These are phyloP conservation scores for Pyrrhoderma noxium DNA, from an alignment of 1,284 basidiomycete species.

Conservation along the genomic window DNA sequence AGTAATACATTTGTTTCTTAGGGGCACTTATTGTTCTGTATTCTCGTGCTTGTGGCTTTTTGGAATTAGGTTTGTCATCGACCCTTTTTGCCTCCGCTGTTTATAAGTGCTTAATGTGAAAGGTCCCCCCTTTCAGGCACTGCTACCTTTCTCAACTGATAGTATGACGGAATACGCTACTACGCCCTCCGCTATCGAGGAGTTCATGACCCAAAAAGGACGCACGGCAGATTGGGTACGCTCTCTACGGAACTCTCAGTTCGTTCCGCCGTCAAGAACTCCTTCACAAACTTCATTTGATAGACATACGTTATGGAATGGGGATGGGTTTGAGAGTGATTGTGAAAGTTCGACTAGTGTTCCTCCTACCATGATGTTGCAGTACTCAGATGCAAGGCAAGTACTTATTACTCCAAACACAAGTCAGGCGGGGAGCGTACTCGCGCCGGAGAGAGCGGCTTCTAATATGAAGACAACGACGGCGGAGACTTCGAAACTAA, in stretches of 20 bases:
- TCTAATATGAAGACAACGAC: too few relatives aligned
- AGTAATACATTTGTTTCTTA: too few relatives aligned
- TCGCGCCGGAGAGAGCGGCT: background rate
- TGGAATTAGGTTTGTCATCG: too few relatives aligned
- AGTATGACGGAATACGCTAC: constrained; percentile 63
- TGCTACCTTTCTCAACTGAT: too few relatives aligned
- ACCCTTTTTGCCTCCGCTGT: too few relatives aligned
- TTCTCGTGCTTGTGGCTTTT: too few relatives aligned
- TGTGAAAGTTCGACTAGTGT: constrained; percentile 55
- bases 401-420: constrained; percentile 7
- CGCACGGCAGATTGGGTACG: constrained; percentile 56
- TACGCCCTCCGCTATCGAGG: constrained; percentile 48
- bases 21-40: too few relatives aligned
- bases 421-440: background rate
- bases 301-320: constrained; percentile 23
- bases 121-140: too few relatives aligned
- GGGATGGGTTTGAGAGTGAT: constrained; percentile 46
- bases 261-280: constrained; percentile 51
- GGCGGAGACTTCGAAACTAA: too few relatives aligned
- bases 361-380: constrained; percentile 64
- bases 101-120: too few relatives aligned
- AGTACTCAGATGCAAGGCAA: constrained; percentile 50
- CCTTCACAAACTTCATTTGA: constrained; percentile 41
- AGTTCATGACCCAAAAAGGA: constrained; percentile 48
- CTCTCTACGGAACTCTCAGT: constrained; percentile 28